A percentile compares a stretch with the other conserved stretches of the same genome.
Evolutionary conservation across 169 alveolate species (phyloP).

Genomic region (Sarcocystis neurona): DNA sequence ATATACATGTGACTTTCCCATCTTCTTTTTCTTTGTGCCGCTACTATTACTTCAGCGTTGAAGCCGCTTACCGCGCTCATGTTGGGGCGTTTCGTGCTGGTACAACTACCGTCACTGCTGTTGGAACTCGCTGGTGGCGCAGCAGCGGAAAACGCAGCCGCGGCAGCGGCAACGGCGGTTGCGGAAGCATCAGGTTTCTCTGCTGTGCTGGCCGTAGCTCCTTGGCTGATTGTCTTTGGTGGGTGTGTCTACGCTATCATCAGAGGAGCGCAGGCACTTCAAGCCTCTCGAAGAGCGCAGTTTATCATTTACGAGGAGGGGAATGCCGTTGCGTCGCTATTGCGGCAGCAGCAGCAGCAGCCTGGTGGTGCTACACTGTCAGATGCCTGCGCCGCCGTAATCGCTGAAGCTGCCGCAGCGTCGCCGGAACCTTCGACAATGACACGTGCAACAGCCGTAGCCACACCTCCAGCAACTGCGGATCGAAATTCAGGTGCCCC

Average conservation of each 20-base stretch:
- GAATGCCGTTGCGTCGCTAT: no score
- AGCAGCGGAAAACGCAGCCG: slow-evolving; percentile 7
- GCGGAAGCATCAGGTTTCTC: neutral
- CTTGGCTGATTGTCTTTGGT: slow-evolving; percentile 12
- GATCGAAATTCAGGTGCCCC: no score
- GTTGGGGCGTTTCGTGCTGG: slow-evolving; percentile 19
- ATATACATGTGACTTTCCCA: no score
- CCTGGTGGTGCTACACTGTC: no score
- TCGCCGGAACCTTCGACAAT: no score
- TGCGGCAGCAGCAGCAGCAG: no score
- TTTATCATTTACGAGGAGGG: no score
- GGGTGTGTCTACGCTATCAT: slow-evolving; percentile 28
- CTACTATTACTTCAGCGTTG: slow-evolving; percentile 11
- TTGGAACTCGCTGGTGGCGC: neutral
- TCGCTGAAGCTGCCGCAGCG: no score
- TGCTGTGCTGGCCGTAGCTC: neutral
- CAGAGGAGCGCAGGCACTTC: slow-evolving; percentile 22
- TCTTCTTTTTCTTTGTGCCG: neutral
- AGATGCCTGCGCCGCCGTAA: no score
- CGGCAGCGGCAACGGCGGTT: neutral
- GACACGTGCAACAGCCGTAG: no score
- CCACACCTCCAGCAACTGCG: no score
- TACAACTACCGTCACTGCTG: neutral
- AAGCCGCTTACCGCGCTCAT: slow-evolving; percentile 7
- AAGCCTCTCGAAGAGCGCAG: slow-evolving; percentile 13